These are phyloP conservation scores for Xylariaceae sp. DNA, from an alignment of 2,329 filamentous ascomycete genomes.

Conservation along the genomic window DNA sequence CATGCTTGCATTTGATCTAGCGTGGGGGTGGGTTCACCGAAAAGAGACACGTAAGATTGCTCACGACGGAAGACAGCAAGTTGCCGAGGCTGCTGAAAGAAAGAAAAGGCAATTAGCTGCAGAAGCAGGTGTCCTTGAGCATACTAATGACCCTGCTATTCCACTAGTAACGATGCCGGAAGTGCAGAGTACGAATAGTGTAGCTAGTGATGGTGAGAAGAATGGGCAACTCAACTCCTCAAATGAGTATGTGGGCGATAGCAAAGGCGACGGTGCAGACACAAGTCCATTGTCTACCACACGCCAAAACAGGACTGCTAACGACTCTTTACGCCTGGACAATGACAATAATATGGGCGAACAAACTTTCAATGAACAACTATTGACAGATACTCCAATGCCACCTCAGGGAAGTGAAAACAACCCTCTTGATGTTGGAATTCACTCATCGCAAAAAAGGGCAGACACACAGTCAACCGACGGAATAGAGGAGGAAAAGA, in stretches of 20 bases:
- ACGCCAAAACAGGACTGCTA: not conserved
- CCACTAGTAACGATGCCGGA: not conserved
- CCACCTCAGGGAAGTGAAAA: not conserved
- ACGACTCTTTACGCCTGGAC: not conserved
- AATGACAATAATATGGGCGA: not conserved
- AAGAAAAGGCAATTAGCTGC: slow-evolving; percentile 31
- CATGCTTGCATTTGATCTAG: slow-evolving; percentile 73
- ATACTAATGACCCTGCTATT: not conserved
- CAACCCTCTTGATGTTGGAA: not conserved
- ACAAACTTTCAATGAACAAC: not conserved
- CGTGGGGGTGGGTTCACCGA: slow-evolving; percentile 67
- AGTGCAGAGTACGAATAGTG: not conserved
- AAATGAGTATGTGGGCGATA: not conserved
- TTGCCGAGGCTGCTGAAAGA: slow-evolving; percentile 43
- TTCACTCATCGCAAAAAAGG: not conserved
- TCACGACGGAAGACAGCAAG: slow-evolving; percentile 57
- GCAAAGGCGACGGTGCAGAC: not conserved
- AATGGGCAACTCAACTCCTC: not conserved
- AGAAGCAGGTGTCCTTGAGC: slow-evolving; percentile 14
- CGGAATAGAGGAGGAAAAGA: slow-evolving; percentile 6
- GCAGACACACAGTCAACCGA: slow-evolving; percentile 19
- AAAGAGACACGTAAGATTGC: slow-evolving; percentile 69
- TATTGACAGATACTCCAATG: not conserved
- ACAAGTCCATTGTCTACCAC: not conserved
- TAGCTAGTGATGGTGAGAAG: slow-evolving; percentile 3